Evolutionary conservation across 2,329 filamentous ascomycete species (phyloP), one percentile per base, ranked within the genome.

Genomic region (Fonsecaea monophora): DNA sequence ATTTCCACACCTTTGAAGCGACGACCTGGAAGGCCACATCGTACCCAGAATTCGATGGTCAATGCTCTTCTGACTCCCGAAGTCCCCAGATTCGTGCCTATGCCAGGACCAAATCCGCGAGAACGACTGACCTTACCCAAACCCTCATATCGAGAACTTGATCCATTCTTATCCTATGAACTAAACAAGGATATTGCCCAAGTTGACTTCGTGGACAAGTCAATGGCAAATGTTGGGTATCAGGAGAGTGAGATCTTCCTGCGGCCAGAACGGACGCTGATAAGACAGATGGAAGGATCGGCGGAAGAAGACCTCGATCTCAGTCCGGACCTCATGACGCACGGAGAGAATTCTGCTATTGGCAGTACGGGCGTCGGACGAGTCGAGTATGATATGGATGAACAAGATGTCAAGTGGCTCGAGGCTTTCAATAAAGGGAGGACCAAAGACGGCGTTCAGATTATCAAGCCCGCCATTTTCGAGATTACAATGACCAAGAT

Each of bases 331-430:
- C 75, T 84, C 18, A 86, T 85, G 68, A 82, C 82, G 18, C 90
- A 91, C 57, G 85, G 84, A 8, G 89, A 91, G 54, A 82, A 85
- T 61, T 78, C 81, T 35, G 80, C 81, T 4, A 79, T 82, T 45
- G 80, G 82, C 4, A 79, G 79, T 40, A 81, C 80, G 60, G 82
- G 82, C 18, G 85, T 96, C 45, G 92, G 92, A 12, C 89, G 92
- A 64, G 95, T 99, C 21, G 95, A 99, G 77, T 99, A 99, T 77
- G 95, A 99, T 78, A 99, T 99, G 95, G 95, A 99, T 75, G 95
- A 99, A 79, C 95, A 99, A 76, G 95, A 99, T 77, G 93, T 97
- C 72, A 92, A 94, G 81, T 99, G 95, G 95, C 83, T 99, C 32
- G 91, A 95, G 73, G 87, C 88, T 45, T 88, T 94, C 76, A 99